Conservation (phyloP, 768 basidiomycete species). For the Paxillus ammoniavirescens region DNA sequence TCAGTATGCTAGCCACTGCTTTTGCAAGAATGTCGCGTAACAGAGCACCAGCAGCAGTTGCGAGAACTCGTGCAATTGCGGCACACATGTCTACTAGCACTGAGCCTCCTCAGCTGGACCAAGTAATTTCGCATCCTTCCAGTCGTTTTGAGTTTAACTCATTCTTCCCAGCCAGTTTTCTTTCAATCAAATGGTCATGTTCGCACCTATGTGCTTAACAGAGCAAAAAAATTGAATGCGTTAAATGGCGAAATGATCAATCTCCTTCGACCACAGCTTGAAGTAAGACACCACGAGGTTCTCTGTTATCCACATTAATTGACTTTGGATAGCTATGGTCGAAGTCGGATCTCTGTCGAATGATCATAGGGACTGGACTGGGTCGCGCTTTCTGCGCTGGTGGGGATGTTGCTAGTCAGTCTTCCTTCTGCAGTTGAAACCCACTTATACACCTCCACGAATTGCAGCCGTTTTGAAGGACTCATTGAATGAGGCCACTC, state of each 20-base stretch:
- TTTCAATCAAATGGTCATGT: conserved; percentile 66
- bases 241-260: conserved; percentile 78
- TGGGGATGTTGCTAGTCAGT: conserved; percentile 88
- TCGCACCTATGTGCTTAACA: conserved; percentile 76
- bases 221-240: conserved; percentile 78
- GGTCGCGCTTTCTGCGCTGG: conserved; percentile 90
- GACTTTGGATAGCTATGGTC: conserved; percentile 64
- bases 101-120: conserved; percentile 16
- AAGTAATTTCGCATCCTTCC: conserved; percentile 15
- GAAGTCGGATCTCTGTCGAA: conserved; percentile 62
- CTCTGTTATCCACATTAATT: conserved; percentile 6
- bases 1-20: conserved; percentile 27
- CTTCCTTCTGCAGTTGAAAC: conserved; percentile 1
- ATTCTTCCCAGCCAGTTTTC: conserved; percentile 46
- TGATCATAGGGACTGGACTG: conserved; percentile 69
- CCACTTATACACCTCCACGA: conserved; percentile 5
- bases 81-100: conserved; percentile 34
- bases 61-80: conserved; percentile 30
- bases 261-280: conserved; percentile 66
- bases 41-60: conserved; percentile 23
- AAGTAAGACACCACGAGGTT: conserved; percentile 45
- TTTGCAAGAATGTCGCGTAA: conserved; percentile 31
- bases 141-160: neutral
- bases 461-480: conserved; percentile 54
- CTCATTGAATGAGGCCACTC: conserved; percentile 49